Conservation (phyloP, 2,329 filamentous ascomycete species). For the Cercospora berteroae region DNA sequence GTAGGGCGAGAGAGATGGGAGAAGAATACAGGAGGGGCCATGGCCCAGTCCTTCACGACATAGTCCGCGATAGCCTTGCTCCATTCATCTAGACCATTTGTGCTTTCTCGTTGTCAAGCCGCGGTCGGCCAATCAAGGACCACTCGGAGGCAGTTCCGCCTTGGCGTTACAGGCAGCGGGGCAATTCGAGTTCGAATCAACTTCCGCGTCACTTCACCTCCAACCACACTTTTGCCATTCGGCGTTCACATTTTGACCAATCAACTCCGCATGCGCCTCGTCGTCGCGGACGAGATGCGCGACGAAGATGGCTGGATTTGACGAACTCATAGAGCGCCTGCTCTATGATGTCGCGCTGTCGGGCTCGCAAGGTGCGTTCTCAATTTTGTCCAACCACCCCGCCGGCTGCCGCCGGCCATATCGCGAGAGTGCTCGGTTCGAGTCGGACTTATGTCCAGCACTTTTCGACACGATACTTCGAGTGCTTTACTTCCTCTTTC, state of each 20-base stretch:
- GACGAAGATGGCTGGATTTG: conserved; percentile 44
- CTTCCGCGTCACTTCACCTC: conserved; percentile 2
- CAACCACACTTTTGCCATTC: conserved; percentile 7
- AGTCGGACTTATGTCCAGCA: neutral
- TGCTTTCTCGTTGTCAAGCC: neutral
- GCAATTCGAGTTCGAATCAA: conserved; percentile 6
- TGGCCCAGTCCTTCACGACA: too few species aligned
- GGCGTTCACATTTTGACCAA: neutral
- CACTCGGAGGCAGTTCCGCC: neutral
- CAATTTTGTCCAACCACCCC: conserved; percentile 6
- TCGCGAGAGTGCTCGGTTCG: conserved; percentile 12
- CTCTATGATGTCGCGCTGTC: conserved; percentile 59
- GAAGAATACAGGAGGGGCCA: too few species aligned
- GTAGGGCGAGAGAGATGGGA: too few species aligned
- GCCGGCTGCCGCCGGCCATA: neutral
- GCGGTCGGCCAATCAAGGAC: neutral
- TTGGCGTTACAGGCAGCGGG: neutral
- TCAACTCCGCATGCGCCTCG: neutral
- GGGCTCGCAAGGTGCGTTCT: conserved; percentile 56
- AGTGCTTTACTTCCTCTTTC: neutral
- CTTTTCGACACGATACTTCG: neutral
- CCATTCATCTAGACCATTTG: neutral
- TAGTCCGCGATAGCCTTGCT: too few species aligned
- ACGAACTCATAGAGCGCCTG: conserved; percentile 58
- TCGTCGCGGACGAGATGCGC: conserved; percentile 16